A percentile compares a stretch with the other conserved stretches of the same genome.
Evolutionary conservation across 495 filamentous ascomycete species (phyloP).

Genomic region (Aspergillus baeticus): DNA sequence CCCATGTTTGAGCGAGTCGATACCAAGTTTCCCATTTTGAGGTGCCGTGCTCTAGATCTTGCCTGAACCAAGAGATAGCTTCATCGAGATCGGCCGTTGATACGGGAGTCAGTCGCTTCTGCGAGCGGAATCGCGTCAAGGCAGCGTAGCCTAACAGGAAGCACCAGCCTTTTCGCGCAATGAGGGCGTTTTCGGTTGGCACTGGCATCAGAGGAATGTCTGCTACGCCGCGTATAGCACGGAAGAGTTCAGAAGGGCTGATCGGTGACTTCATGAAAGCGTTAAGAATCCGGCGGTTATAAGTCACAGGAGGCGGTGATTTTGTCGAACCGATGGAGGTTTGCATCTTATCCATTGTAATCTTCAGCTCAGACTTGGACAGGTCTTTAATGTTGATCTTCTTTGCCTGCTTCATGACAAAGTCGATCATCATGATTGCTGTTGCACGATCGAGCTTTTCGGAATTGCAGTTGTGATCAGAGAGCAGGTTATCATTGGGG

Average conservation of each 20-base stretch:
- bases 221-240: conserved; percentile 72
- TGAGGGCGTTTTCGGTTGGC: conserved; percentile 48
- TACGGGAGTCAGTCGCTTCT: conserved; percentile 72
- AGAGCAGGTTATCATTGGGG: conserved; percentile 59
- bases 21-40: conserved; percentile 97
- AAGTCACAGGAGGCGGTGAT: conserved; percentile 62
- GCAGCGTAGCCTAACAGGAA: conserved; percentile 87
- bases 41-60: conserved; percentile 81
- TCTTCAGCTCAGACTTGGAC: conserved; percentile 83
- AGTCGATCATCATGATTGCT: conserved; percentile 75
- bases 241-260: conserved; percentile 77
- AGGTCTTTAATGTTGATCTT: conserved; percentile 89
- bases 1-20: conserved; percentile 86
- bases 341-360: conserved; percentile 87
- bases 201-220: conserved; percentile 55
- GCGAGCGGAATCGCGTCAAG: conserved; percentile 81
- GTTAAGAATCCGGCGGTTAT: conserved; percentile 73
- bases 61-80: conserved; percentile 74
- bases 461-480: conserved; percentile 72
- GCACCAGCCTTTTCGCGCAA: conserved; percentile 87
- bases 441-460: conserved; percentile 75
- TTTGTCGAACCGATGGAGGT: conserved; percentile 65
- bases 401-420: conserved; percentile 74
- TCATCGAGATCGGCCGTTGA: conserved; percentile 85
- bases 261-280: conserved; percentile 77